A percentile compares a stretch with the other conserved stretches of the same genome.
phyloP scores from a whole-genome alignment of 768 basidiomycete genomes.

The Phaeotremella fagi region DNA sequence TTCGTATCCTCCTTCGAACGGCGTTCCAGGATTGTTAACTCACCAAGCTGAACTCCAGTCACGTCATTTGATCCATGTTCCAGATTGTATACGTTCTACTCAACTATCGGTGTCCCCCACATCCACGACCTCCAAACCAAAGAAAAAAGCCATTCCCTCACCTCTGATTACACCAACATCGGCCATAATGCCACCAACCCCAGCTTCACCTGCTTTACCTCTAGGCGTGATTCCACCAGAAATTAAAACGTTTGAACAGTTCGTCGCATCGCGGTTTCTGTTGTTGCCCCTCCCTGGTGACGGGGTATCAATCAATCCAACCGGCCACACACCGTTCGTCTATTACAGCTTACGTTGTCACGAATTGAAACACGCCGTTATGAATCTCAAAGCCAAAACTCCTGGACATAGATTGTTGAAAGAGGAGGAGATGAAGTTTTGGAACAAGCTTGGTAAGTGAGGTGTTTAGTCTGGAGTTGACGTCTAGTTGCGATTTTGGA shows the following conservation, averaged over 20 bases:
- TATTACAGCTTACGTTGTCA: slow-evolving; percentile 26
- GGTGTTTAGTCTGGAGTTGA: background rate
- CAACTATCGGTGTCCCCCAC: too few relatives aligned
- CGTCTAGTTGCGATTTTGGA: slow-evolving; percentile 17
- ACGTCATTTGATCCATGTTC: background rate
- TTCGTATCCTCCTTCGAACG: background rate
- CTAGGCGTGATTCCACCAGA: background rate
- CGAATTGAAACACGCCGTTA: slow-evolving; percentile 17
- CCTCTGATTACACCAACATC: too few relatives aligned
- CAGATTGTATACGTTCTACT: too few relatives aligned
- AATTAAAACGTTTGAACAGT: slow-evolving; percentile 12
- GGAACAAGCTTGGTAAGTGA: slow-evolving; percentile 28
- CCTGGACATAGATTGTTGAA: slow-evolving; percentile 3
- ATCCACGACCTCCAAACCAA: too few relatives aligned
- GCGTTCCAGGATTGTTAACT: background rate
- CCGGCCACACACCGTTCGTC: slow-evolving; percentile 1
- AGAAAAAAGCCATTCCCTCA: too few relatives aligned
- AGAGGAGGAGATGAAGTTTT: slow-evolving; percentile 23
- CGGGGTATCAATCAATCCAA: background rate
- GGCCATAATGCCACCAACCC: too few relatives aligned
- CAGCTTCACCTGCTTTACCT: too few relatives aligned
- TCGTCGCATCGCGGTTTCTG: slow-evolving; percentile 18
- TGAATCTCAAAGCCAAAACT: slow-evolving; percentile 4
- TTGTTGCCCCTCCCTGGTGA: slow-evolving; percentile 15
- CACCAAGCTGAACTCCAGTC: background rate